Base-by-base conservation (phyloP, 306 rosid genomes). In the Alnus glutinosa region DNA sequence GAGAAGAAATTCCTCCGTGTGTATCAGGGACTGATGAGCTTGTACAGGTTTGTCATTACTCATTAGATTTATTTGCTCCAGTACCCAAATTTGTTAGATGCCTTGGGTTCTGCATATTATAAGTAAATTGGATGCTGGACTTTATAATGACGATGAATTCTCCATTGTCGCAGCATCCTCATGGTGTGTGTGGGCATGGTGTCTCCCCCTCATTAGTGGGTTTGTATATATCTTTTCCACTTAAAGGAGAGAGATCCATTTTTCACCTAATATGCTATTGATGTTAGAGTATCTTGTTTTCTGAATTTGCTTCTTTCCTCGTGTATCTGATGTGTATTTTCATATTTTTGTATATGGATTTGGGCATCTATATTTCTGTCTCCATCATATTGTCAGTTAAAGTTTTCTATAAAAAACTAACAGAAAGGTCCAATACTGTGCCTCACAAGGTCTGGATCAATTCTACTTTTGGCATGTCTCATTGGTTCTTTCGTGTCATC, bases 41-140 rank as follows among this genome's bases (percentile, higher is more conserved):
- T 62, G 77, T 96, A 62, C 94, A 96, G 98, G 99, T 96, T 85
- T 87, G 93, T 83, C 61, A 62, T 82, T 78, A 66, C 92, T 83
- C 61, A 62, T 82, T 78, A 66, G 52, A 71, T 79, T 79, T 23
- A 52, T 74, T 82, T 79, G 63, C 54, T 61, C 50, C 67, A 68
- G 61, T 66, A 51, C 71, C 57, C 14, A 46, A 15, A 12, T 62
- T 61, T 81, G 49, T 51, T 64, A 36, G 68, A 19, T 62, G 73
- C 74, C 70, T 79, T 71, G 67, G 58, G 32, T 18, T 77, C 51
- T 50, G 10, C 58, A 49, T 79, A 57, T 54, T 32, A 34, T 70
- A 75, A 69, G 55, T 79, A 75, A 73, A 47, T 57, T 64, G 55
- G 32, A 63, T 67, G 55, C 42, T 57, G 49, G 78, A 12, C 80